Conservation (phyloP, 192 early-diverging fungal species). For the Coemansia interrupta region DNA sequence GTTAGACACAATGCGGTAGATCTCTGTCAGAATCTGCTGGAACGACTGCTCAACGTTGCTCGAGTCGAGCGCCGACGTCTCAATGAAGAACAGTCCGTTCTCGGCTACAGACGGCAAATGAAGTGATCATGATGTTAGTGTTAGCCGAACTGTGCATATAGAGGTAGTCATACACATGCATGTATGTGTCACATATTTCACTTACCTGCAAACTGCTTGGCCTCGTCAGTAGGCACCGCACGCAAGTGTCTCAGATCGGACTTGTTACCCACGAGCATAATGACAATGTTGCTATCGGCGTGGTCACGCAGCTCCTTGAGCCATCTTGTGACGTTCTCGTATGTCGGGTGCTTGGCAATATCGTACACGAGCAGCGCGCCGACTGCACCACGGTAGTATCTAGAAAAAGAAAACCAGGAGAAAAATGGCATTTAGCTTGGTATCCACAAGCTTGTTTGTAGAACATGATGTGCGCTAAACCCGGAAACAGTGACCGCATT, state of each 20-base stretch:
- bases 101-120: slow-evolving; percentile 56
- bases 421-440: no score
- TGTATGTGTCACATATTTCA: not conserved
- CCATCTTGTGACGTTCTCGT: slow-evolving; percentile 96
- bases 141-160: no score
- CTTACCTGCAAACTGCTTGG: slow-evolving; percentile 88
- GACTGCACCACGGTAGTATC: slow-evolving; percentile 95
- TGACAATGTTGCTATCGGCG: slow-evolving; percentile 96
- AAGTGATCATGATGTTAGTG: no score
- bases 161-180: not conserved
- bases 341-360: slow-evolving; percentile 93
- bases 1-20: slow-evolving; percentile 93
- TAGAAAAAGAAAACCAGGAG: slow-evolving; percentile 38
- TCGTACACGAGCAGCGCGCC: slow-evolving; percentile 97
- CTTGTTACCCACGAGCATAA: slow-evolving; percentile 99
- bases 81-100: slow-evolving; percentile 94
- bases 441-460: no score
- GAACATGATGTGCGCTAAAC: no score
- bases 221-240: slow-evolving; percentile 96
- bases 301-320: slow-evolving; percentile 97
- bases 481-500: no score
- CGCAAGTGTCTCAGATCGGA: slow-evolving; percentile 94
- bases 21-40: slow-evolving; percentile 91
- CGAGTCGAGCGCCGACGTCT: slow-evolving; percentile 95
- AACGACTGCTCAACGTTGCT: slow-evolving; percentile 96